Percentiles rank a stretch among this genome's conserved stretches.
Conservation (phyloP, 208 protist genomes). For the Acanthamoeba quina region DNA sequence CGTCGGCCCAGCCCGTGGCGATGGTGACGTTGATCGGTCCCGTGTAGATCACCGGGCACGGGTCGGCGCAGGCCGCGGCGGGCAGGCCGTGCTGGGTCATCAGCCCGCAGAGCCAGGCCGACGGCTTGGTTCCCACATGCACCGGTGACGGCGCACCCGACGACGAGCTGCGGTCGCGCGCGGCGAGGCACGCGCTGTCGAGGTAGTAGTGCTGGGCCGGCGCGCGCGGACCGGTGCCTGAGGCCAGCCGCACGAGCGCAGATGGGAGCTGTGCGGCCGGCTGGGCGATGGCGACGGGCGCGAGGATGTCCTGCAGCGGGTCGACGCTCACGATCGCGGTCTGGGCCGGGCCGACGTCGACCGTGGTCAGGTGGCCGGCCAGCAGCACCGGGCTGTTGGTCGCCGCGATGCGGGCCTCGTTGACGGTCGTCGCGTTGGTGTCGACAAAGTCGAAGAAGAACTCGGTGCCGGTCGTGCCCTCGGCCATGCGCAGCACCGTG, state of each 20-base stretch:
- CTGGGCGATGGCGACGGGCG: conserved; percentile 47
- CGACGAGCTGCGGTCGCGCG: neutral
- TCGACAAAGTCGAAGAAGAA: conserved; percentile 58
- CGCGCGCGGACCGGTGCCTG: neutral
- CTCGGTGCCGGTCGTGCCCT: conserved; percentile 51
- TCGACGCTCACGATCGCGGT: conserved; percentile 5
- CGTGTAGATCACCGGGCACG: conserved; percentile 57
- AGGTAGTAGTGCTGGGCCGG: conserved; percentile 64
- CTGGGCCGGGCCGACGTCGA: conserved; percentile 32
- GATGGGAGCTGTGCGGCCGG: neutral
- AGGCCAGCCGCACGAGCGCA: neutral
- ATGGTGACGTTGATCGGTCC: conserved; percentile 53
- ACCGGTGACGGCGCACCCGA: neutral
- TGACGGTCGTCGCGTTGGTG: neutral
- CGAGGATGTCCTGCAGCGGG: conserved; percentile 31
- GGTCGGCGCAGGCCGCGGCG: neutral
- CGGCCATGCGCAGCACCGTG: conserved; percentile 22
- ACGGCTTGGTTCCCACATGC: neutral
- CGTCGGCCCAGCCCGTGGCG: conserved; percentile 42
- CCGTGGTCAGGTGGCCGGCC: neutral
- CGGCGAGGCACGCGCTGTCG: conserved; percentile 32
- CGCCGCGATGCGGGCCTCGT: conserved; percentile 12
- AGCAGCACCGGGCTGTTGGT: conserved; percentile 43
- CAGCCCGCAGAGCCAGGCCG: conserved; percentile 23
- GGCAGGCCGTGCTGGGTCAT: conserved; percentile 38